Conservation (phyloP, 441 rosid species). For the Theobroma grandiflorum region DNA sequence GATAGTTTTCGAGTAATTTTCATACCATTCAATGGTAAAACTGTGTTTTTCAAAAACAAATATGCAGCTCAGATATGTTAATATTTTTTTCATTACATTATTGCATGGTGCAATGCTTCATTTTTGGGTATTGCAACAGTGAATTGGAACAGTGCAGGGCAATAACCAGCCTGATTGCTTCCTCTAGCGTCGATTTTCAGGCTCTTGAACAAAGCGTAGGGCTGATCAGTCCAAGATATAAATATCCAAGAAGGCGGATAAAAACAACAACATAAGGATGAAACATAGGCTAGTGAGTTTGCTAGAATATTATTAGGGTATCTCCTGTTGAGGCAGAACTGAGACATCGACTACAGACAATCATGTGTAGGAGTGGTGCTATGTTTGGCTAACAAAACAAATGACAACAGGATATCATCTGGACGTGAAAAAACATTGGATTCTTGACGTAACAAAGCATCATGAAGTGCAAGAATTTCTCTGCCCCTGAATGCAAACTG, state of each 20-base stretch:
- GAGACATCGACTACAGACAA: constrained; percentile 26
- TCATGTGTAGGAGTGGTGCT: constrained; percentile 13
- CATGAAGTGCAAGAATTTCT: constrained; percentile 19
- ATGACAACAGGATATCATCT: neutral
- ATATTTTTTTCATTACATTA: neutral
- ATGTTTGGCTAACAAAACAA: constrained; percentile 17
- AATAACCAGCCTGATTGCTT: neutral
- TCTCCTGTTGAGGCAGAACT: constrained; percentile 21
- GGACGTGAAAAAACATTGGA: constrained; percentile 19
- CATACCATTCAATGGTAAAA: neutral
- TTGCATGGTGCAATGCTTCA: neutral
- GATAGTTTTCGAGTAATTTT: neutral
- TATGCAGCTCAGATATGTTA: neutral
- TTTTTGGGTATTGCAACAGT: neutral
- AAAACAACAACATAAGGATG: constrained; percentile 10
- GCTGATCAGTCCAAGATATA: neutral
- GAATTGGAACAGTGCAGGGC: neutral
- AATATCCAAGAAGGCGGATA: constrained; percentile 22
- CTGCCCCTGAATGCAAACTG: neutral
- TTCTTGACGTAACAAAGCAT: constrained; percentile 24
- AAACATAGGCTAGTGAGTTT: neutral
- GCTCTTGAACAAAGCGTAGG: neutral
- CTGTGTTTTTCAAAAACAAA: neutral
- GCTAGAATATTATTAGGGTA: constrained; percentile 20
- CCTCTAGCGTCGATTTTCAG: neutral